Conservation (phyloP, 805 yeast genomes). For the Schizosaccharomyces cryophilus region DNA sequence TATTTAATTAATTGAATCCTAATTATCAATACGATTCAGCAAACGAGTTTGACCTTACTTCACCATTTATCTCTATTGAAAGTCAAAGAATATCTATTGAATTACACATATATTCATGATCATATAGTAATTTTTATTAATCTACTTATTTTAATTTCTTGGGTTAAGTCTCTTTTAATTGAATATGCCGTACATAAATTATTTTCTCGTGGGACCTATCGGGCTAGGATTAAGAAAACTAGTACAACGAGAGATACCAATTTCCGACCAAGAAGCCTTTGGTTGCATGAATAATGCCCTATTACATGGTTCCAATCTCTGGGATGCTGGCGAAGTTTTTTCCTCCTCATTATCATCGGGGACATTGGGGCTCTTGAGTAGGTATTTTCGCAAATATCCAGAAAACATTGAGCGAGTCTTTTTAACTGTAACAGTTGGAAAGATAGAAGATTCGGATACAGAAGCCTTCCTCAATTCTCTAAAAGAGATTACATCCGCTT, state of each 20-base stretch:
- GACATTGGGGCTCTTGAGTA: slow-evolving; percentile 30
- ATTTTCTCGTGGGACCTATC: slow-evolving; percentile 6
- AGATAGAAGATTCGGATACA: too few species aligned
- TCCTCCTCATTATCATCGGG: slow-evolving; percentile 13
- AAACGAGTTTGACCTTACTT: too few species aligned
- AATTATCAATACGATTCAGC: too few species aligned
- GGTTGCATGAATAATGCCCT: slow-evolving; percentile 27
- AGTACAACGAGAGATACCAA: slow-evolving; percentile 33
- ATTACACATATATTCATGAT: neutral
- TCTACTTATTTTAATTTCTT: neutral
- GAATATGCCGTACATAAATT: neutral
- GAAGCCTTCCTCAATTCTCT: too few species aligned
- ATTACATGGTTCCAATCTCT: slow-evolving; percentile 22
- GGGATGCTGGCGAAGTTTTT: slow-evolving; percentile 51
- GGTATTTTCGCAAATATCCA: slow-evolving; percentile 23
- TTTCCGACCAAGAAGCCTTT: slow-evolving; percentile 24
- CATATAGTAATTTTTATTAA: too few species aligned
- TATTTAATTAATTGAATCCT: too few species aligned
- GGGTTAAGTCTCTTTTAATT: neutral
- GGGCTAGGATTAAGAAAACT: slow-evolving; percentile 70
- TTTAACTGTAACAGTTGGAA: slow-evolving; percentile 41
- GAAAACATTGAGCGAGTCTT: slow-evolving; percentile 26
- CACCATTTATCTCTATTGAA: too few species aligned
- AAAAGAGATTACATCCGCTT: too few species aligned
- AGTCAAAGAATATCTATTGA: neutral